phyloP scores from a whole-genome alignment of 768 basidiomycete genomes.

The Tulasnella sp. region DNA sequence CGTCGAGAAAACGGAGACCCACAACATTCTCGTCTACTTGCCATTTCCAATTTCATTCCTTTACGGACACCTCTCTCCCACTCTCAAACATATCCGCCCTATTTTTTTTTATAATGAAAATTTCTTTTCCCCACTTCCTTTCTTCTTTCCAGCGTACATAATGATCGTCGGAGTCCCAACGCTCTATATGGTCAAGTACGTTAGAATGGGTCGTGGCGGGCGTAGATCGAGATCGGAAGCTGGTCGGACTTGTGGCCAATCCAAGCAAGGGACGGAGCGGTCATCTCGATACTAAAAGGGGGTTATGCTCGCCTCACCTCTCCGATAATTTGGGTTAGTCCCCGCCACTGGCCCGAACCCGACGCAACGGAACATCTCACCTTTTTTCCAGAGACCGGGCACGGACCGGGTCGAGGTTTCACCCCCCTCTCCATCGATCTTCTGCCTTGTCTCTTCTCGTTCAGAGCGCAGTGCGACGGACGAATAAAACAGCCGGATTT shows the following conservation, averaged over 20 bases:
- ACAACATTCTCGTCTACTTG: conserved; percentile 4
- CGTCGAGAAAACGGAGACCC: neutral
- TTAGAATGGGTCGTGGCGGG: neutral
- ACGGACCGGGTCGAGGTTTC: conserved; percentile 11
- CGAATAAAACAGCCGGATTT: neutral
- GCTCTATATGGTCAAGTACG: neutral
- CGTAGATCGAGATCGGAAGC: conserved; percentile 1
- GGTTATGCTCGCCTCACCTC: conserved; percentile 3
- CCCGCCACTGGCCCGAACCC: neutral
- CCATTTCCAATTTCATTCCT: conserved; percentile 5
- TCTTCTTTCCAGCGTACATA: no score
- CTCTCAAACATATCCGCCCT: neutral
- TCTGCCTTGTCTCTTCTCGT: neutral
- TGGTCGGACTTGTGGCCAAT: neutral
- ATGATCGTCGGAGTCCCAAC: neutral
- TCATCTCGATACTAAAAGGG: neutral
- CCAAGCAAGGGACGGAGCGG: neutral
- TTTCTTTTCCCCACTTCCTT: no score
- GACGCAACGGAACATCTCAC: neutral
- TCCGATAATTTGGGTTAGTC: conserved; percentile 16
- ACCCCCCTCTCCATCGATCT: neutral
- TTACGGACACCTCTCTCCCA: neutral
- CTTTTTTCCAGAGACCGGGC: neutral
- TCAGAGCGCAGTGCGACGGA: neutral
- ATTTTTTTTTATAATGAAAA: neutral